Evolutionary conservation across 148 eudicot genomes (phyloP), one percentile per base, ranked within the genome.

Genomic region (Chenopodium suecicum): DNA sequence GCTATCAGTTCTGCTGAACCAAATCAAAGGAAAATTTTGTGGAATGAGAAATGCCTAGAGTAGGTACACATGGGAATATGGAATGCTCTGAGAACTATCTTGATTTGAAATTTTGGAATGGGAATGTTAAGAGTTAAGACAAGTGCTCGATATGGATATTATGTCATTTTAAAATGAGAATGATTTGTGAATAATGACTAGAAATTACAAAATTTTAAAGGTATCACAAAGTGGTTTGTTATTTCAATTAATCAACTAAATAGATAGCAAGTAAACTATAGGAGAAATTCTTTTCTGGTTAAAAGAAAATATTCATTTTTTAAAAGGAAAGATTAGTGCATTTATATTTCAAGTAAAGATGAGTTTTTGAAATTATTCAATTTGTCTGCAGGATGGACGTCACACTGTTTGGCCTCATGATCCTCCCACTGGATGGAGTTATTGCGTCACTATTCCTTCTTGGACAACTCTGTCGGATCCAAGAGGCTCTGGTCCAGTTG

Each of bases 381-480:
- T 75, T 13, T 83, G 27, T 62, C 44, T 88, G 82, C 82, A 96
- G 99, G 91, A 90, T 83, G 99, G 99, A 70, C 88, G 86, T 67
- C 89, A 90, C 78, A 88, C 90, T 72, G 86, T 94, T 68, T 96
- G 99, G 99, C 99, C 97, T 37, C 95, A 91, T 82, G 97, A 94
- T 86, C 90, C 92, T 83, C 90, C 75, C 54, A 87, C 88, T 14
- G 95, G 98, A 75, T 96, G 99, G 99, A 94, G 97, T 83, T 96
- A 96, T 87, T 96, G 99, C 85, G 90, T 91, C 68, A 94, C 98
- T 41, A 78, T 96, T 82, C 99, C 99, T 86, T 94, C 98, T 44
- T 96, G 98, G 97, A 88, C 88, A 83, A 87, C 89, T 75, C 81
- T 88, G 58, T 89, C 95, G 44, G 84, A 85, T 85, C 81, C 95